These are phyloP conservation scores for Penicillium argentinense DNA, from an alignment of 495 filamentous ascomycete genomes.

Conservation along the genomic window DNA sequence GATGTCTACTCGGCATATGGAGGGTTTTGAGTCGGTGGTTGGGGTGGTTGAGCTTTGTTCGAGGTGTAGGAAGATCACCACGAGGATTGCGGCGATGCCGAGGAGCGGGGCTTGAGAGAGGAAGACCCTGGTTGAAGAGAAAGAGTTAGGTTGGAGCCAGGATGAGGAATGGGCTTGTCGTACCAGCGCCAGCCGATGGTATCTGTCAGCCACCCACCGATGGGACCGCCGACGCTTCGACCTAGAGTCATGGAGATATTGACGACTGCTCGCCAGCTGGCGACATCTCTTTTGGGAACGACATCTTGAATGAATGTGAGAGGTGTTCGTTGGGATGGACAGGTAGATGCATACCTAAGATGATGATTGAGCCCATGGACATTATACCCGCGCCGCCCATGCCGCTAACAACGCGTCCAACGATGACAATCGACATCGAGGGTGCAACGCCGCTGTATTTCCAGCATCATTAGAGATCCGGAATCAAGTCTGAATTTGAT, in stretches of 20 bases:
- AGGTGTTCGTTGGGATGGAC: neutral
- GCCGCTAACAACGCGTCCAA: neutral
- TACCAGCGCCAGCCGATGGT: slow-evolving; percentile 3
- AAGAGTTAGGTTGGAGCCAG: too few species aligned
- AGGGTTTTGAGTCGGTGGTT: neutral
- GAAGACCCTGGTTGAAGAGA: neutral
- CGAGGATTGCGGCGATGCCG: neutral
- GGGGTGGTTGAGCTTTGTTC: neutral
- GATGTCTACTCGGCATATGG: neutral
- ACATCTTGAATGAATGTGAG: neutral
- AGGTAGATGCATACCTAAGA: neutral
- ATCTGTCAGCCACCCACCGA: neutral
- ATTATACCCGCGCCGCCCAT: slow-evolving; percentile 1
- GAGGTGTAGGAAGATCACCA: neutral
- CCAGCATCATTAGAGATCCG: neutral
- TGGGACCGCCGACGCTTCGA: slow-evolving; percentile 1
- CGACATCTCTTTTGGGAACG: slow-evolving; percentile 1
- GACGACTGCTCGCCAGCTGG: neutral
- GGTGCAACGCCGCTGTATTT: neutral
- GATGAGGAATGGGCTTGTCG: neutral
- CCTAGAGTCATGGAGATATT: slow-evolving; percentile 1
- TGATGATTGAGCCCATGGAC: neutral
- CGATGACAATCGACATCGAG: neutral
- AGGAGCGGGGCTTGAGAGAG: neutral
- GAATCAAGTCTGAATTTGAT: neutral